Evolutionary conservation across 1,139 yeast genomes (phyloP).

Genomic region (Tardiomyces blankii): DNA sequence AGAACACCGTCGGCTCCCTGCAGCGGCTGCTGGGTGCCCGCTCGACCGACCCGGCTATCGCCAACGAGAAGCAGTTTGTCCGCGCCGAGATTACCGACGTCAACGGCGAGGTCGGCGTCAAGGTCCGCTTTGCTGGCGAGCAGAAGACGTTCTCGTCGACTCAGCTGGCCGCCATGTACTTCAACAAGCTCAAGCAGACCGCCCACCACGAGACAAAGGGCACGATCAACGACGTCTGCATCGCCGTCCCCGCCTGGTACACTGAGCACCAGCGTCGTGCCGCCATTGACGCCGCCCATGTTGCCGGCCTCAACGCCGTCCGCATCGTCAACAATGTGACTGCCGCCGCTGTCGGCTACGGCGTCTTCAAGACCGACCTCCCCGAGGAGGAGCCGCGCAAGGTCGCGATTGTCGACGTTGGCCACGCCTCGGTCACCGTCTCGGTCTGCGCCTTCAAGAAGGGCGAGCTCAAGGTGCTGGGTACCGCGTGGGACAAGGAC

Average conservation of each 20-base stretch:
- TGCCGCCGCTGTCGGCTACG: constrained; percentile 98
- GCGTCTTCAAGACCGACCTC: constrained; percentile 87
- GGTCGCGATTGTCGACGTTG: constrained; percentile 92
- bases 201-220: constrained; percentile 76
- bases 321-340: constrained; percentile 95
- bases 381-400: constrained; percentile 87
- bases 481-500: constrained; percentile 88
- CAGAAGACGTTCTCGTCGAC: constrained; percentile 72
- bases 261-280: constrained; percentile 96
- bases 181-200: constrained; percentile 78
- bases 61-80: constrained; percentile 62
- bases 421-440: constrained; percentile 92
- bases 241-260: constrained; percentile 97
- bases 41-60: constrained; percentile 67
- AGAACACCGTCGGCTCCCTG: constrained; percentile 90
- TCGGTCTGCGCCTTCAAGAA: constrained; percentile 84
- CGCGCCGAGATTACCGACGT: constrained; percentile 54
- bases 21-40: constrained; percentile 83
- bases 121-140: constrained; percentile 77
- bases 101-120: constrained; percentile 67
- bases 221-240: constrained; percentile 69
- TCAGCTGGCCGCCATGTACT: constrained; percentile 90
- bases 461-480: constrained; percentile 91
- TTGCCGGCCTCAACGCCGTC: constrained; percentile 96
- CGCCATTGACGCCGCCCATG: constrained; percentile 85